Evolutionary conservation across 495 filamentous ascomycete genomes (phyloP).

Genomic region (Penicillium arizonense): DNA sequence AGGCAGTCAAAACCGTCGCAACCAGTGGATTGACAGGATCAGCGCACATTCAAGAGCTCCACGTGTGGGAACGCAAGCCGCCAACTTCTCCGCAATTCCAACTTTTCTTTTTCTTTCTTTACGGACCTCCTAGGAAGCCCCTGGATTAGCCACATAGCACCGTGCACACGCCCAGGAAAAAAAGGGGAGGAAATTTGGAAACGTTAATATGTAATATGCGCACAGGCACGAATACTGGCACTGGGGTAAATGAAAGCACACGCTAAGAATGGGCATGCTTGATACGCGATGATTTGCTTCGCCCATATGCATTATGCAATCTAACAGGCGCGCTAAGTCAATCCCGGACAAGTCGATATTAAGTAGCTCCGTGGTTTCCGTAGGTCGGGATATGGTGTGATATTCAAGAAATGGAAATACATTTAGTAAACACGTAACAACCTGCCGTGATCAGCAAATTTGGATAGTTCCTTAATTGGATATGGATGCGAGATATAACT

Average conservation of each 20-base stretch:
- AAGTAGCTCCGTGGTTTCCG: background rate
- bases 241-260: background rate
- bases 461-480: too few species aligned
- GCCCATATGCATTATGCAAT: background rate
- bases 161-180: background rate
- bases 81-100: background rate
- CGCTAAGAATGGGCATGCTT: background rate
- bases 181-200: background rate
- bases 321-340: constrained; percentile 2
- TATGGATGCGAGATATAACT: too few species aligned
- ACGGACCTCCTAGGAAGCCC: background rate
- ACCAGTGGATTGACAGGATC: background rate
- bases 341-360: background rate
- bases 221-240: background rate
- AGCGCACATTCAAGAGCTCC: background rate
- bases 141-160: constrained; percentile 1
- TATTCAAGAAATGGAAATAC: too few species aligned
- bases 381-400: background rate
- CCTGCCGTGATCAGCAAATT: too few species aligned
- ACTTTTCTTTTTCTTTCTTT: background rate
- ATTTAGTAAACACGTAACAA: too few species aligned
- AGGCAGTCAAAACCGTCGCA: background rate
- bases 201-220: background rate
- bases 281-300: constrained; percentile 4
- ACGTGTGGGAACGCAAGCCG: background rate